These are phyloP conservation scores for Isabelozyma pseudorhagii DNA, from an alignment of 805 yeast genomes.

Conservation along the genomic window DNA sequence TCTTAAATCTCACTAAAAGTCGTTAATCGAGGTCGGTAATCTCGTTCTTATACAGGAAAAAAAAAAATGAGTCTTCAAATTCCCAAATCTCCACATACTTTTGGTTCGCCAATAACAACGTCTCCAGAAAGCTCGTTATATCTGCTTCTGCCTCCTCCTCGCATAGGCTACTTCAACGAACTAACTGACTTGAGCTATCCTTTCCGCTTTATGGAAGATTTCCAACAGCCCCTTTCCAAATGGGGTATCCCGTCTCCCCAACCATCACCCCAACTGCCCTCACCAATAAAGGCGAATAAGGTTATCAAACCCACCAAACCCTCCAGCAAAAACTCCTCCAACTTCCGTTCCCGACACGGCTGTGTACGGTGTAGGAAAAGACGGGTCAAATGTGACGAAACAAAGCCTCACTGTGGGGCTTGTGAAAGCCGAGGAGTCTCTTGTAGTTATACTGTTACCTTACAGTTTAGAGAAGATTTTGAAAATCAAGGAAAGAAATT, in stretches of 20 bases:
- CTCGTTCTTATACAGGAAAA: neutral
- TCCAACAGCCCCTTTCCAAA: neutral
- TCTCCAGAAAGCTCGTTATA: neutral
- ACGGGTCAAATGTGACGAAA: constrained; percentile 25
- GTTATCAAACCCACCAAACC: neutral
- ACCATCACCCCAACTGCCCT: too few relatives aligned
- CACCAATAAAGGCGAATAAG: neutral
- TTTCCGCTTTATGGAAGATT: neutral
- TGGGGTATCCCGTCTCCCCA: too few relatives aligned
- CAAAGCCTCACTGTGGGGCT: constrained; percentile 18
- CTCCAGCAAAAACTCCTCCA: neutral
- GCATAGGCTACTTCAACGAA: neutral
- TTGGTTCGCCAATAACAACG: neutral
- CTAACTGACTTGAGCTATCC: neutral
- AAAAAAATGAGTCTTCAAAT: neutral
- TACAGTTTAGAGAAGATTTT: constrained; percentile 25
- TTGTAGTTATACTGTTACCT: constrained; percentile 17
- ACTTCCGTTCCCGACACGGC: constrained; percentile 18
- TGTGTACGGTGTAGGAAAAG: constrained; percentile 19
- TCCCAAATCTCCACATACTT: neutral
- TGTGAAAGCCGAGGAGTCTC: constrained; percentile 12
- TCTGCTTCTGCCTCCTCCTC: neutral
- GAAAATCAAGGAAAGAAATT: constrained; percentile 20
- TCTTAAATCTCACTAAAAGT: neutral
- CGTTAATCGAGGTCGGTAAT: neutral